Evolutionary conservation across 768 basidiomycete species (phyloP), one percentile per base, ranked within the genome.

Genomic region (Crassisporium funariophilum): DNA sequence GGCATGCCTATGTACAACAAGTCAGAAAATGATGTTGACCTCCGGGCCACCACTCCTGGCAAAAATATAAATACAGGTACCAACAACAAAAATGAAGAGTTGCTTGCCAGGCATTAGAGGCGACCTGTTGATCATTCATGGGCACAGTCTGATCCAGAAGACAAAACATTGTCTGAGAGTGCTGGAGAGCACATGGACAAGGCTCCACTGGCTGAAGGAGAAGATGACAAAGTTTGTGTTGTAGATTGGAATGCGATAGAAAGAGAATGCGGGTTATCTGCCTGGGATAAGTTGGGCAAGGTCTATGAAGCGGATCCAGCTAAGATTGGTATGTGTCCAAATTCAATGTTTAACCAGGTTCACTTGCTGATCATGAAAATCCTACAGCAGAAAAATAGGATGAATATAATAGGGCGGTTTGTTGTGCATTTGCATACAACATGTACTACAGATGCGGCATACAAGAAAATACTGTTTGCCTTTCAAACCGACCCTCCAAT

Each of bases 361-460:
- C 13, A 7, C 13, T 29, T 29, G 13, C 27, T 29, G 7, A 29
- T 29, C 13, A 27, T 25, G 13, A 33, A 35, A 16, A 0, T 1
- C 37, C 17, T 15, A 23, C 23, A 58, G 56, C 49, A 0, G 44
- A 52, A n/a, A 56, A 59, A 37, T 33, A 57, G 1, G 34, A 34
- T 15, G 55, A 12, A 8, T 58, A 58, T 21, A 55, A 61, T 36
- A 42, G 47, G 4, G 55, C 54, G 2, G 58, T 61, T 22, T 61
- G 57, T 25, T 35, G 44, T 2, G 55, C 55, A 3, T 59, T 59
- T 47, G 39, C 55, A 4, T 59, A 27, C 41, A 59, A 54, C 57
- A 4, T 41, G 57, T 10, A 40, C 33, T 10, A 55, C 60, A 3
- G 60, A 61, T 33, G 15, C 15, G 5, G 48, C 36, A 4, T 58